These are phyloP conservation scores for Oryza officinalis DNA, from an alignment of 176 grass and related monocot genomes.

Conservation along the genomic window DNA sequence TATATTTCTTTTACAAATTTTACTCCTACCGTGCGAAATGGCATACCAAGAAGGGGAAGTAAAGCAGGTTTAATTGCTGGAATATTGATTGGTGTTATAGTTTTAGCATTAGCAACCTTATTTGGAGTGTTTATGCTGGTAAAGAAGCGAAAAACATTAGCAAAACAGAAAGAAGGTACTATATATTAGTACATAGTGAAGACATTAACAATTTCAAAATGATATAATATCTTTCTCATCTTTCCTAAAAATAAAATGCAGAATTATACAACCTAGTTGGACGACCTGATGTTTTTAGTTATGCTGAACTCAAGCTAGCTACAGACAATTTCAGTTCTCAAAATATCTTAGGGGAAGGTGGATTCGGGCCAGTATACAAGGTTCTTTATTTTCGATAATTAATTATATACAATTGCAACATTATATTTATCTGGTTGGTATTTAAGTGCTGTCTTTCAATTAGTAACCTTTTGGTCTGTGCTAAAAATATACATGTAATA, in stretches of 20 bases:
- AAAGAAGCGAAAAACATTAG: conserved; percentile 40
- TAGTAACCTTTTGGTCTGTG: background rate
- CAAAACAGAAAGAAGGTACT: conserved; percentile 40
- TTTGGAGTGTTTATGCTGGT: conserved; percentile 38
- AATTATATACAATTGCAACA: background rate
- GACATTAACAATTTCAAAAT: background rate
- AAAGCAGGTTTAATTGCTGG: conserved; percentile 54
- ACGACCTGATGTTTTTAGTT: conserved; percentile 22
- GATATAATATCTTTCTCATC: background rate
- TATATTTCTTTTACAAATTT: conserved; percentile 47
- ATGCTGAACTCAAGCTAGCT: conserved; percentile 22
- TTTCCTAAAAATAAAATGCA: background rate
- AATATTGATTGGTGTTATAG: conserved; percentile 24
- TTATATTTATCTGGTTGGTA: background rate
- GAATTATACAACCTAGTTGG: conserved; percentile 25
- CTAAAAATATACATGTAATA: background rate
- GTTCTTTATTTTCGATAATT: background rate
- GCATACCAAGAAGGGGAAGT: conserved; percentile 6
- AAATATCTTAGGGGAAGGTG: conserved; percentile 65
- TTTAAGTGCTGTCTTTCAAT: background rate
- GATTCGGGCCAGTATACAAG: conserved; percentile 69
- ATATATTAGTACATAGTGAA: background rate
- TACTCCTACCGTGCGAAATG: conserved; percentile 51
- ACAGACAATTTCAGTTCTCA: conserved; percentile 44
- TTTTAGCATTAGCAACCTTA: conserved; percentile 39